phyloP scores from a whole-genome alignment of 2,329 filamentous ascomycete genomes.

The Verticillium albo-atrum region DNA sequence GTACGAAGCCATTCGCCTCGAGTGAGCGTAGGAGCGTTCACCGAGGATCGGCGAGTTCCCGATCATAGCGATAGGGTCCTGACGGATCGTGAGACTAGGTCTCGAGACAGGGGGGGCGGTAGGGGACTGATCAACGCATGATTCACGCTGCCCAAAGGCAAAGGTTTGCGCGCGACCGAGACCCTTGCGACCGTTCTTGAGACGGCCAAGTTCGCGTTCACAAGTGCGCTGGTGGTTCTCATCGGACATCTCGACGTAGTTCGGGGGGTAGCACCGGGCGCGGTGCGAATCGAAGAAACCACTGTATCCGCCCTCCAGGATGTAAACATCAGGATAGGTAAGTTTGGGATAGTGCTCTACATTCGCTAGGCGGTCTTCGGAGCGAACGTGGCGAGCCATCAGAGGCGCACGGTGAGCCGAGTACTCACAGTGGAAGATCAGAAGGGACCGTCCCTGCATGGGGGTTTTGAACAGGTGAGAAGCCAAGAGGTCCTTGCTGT shows the following conservation, averaged over 20 bases:
- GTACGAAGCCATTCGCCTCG: conserved; percentile 62
- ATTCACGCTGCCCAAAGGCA: conserved; percentile 76
- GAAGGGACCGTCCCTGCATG: conserved; percentile 66
- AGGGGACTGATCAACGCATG: conserved; percentile 54
- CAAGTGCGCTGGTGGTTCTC: conserved; percentile 89
- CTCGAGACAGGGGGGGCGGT: conserved; percentile 43
- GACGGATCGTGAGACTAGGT: conserved; percentile 23
- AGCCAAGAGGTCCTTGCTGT: conserved; percentile 87
- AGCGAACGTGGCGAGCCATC: conserved; percentile 91
- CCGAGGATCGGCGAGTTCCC: conserved; percentile 38
- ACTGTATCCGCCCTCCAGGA: conserved; percentile 94
- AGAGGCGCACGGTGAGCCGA: conserved; percentile 93
- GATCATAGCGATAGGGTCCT: conserved; percentile 38
- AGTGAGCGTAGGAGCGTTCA: conserved; percentile 41
- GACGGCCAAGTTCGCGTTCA: conserved; percentile 88
- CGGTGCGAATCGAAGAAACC: conserved; percentile 81
- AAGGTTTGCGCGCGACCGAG: conserved; percentile 88
- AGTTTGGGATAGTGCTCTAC: conserved; percentile 80
- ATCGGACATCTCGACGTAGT: conserved; percentile 94
- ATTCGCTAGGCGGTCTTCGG: conserved; percentile 82
- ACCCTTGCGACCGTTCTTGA: conserved; percentile 80
- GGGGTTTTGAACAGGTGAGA: conserved; percentile 69
- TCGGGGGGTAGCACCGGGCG: conserved; percentile 82
- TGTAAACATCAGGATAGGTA: conserved; percentile 96
- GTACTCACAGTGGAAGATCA: conserved; percentile 98